These are phyloP conservation scores for Starmerella vaccinii DNA, from an alignment of 805 yeast genomes.

Conservation along the genomic window DNA sequence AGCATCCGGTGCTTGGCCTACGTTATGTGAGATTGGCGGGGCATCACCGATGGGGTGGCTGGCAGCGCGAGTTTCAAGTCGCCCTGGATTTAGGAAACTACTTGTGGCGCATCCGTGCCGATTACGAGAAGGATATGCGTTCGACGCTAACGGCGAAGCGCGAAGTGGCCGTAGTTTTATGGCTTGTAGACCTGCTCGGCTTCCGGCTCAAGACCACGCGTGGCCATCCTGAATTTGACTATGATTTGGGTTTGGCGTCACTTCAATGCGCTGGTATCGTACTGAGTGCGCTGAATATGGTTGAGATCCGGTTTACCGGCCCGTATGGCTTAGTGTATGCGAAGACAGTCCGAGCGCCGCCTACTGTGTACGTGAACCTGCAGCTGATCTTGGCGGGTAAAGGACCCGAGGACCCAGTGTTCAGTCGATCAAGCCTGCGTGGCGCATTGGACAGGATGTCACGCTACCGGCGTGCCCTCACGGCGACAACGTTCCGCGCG, in stretches of 20 bases:
- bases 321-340: constrained; percentile 76
- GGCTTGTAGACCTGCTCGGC: constrained; percentile 84
- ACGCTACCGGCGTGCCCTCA: not conserved
- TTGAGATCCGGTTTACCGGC: not conserved
- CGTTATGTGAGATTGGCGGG: constrained; percentile 45
- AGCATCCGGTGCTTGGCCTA: constrained; percentile 31
- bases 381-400: not conserved
- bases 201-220: constrained; percentile 97
- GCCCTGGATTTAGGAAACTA: constrained; percentile 74
- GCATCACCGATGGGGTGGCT: not conserved
- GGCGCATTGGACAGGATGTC: not conserved
- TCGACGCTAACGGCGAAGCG: constrained; percentile 72
- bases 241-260: not conserved
- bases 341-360: constrained; percentile 85
- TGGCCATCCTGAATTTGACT: constrained; percentile 31
- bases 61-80: constrained; percentile 61
- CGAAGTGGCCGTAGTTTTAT: constrained; percentile 89
- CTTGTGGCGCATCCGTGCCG: constrained; percentile 61
- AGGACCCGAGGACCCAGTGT: not conserved
- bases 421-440: not conserved
- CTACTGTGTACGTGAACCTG: constrained; percentile 82
- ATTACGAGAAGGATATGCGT: constrained; percentile 60
- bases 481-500: not conserved
- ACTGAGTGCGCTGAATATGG: not conserved
- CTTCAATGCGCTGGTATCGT: not conserved